Conservation (phyloP, 2,329 filamentous ascomycete species). For the Phialemoniopsis sp. region DNA sequence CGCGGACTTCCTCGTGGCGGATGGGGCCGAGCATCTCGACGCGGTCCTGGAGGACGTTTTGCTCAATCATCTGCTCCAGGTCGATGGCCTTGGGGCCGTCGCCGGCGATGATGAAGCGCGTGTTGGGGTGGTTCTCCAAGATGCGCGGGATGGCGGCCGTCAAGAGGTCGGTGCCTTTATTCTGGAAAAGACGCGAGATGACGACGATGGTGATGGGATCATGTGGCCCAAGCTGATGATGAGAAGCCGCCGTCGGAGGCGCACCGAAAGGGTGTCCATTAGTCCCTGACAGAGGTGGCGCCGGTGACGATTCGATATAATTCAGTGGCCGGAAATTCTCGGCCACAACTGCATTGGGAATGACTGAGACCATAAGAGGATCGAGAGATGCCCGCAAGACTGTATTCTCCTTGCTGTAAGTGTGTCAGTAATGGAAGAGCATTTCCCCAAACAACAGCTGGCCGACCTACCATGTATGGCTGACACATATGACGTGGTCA, state of each 20-base stretch:
- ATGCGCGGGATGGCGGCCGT: slow-evolving; percentile 94
- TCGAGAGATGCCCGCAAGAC: slow-evolving; percentile 91
- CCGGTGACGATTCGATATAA: slow-evolving; percentile 21
- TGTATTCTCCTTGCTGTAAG: slow-evolving; percentile 86
- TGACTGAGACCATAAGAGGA: slow-evolving; percentile 94
- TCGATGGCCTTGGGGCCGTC: slow-evolving; percentile 97
- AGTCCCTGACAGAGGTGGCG: slow-evolving; percentile 29
- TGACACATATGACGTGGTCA: slow-evolving; percentile 97
- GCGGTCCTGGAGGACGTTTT: slow-evolving; percentile 87
- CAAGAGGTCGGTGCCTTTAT: slow-evolving; percentile 96
- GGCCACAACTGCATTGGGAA: slow-evolving; percentile 94
- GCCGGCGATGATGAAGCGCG: slow-evolving; percentile 94
- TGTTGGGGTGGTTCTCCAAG: slow-evolving; percentile 82
- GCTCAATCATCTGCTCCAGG: slow-evolving; percentile 95
- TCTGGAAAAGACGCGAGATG: slow-evolving; percentile 96
- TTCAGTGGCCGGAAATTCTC: slow-evolving; percentile 84
- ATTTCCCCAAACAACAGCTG: not conserved
- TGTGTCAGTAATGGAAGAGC: slow-evolving; percentile 12
- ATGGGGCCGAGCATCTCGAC: slow-evolving; percentile 90
- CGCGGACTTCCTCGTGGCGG: slow-evolving; percentile 91
- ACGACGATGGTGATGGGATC: slow-evolving; percentile 95
- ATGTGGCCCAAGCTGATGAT: slow-evolving; percentile 67
- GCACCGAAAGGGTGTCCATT: too few relatives aligned
- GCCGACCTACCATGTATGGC: slow-evolving; percentile 81
- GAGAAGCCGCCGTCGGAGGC: slow-evolving; percentile 21